A percentile compares a stretch with the other conserved stretches of the same genome.
phyloP scores from a whole-genome alignment of 768 basidiomycete species.

The Sporobolomyces phaffii region DNA sequence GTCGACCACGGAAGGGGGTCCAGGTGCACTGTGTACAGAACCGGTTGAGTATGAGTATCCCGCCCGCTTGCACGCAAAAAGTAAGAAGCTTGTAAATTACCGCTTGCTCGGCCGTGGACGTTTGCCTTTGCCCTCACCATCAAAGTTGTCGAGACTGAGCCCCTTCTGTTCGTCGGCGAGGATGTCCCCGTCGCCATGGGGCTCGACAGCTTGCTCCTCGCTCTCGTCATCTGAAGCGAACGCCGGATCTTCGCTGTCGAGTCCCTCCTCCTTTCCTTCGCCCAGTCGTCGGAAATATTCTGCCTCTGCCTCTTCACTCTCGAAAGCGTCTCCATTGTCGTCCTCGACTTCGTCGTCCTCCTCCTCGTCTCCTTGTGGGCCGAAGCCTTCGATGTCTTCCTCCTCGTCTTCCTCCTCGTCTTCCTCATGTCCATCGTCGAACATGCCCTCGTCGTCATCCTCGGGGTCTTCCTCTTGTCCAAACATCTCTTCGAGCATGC shows the following conservation, averaged over 20 bases:
- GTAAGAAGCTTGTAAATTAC: background rate
- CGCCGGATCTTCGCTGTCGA: conserved; percentile 12
- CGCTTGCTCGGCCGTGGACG: conserved; percentile 13
- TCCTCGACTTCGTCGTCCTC: conserved; percentile 41
- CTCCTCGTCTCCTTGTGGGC: conserved; percentile 16
- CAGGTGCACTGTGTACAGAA: conserved; percentile 1
- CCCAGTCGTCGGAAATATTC: conserved; percentile 17
- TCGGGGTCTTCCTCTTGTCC: conserved; percentile 43
- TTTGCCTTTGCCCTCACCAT: conserved; percentile 13
- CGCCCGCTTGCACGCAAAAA: too few relatives aligned
- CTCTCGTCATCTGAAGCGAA: background rate
- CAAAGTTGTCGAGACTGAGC: conserved; percentile 31
- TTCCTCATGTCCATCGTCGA: conserved; percentile 39
- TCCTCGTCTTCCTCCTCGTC: conserved; percentile 7
- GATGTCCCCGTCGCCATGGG: conserved; percentile 39
- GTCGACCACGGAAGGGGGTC: conserved; percentile 52
- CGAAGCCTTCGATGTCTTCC: conserved; percentile 7
- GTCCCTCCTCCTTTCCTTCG: conserved; percentile 30
- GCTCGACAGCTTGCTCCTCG: conserved; percentile 18
- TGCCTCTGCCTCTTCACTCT: background rate
- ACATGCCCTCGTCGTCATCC: conserved; percentile 38
- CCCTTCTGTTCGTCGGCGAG: conserved; percentile 23
- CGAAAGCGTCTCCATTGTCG: conserved; percentile 16
- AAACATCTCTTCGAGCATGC: conserved; percentile 45
- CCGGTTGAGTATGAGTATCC: background rate